Base-by-base conservation (phyloP, 2,329 filamentous ascomycete species). In the Allantophomopsis cytisporea region DNA sequence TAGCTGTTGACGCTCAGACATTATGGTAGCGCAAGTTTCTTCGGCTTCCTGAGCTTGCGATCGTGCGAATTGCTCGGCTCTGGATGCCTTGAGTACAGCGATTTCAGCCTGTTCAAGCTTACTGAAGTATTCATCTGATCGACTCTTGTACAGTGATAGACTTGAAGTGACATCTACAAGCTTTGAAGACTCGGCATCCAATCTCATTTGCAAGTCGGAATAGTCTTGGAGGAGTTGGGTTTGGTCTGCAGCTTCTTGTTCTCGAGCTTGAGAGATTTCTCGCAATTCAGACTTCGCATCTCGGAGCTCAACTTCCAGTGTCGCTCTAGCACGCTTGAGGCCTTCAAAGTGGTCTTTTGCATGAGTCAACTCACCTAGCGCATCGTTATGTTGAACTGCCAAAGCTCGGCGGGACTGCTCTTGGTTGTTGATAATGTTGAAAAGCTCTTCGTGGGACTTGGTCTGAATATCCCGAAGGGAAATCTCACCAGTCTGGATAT, bases 91-190 rank as follows among this genome's bases (percentile, higher is more conserved):
- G 46, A 98, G 73, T 14, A 96, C 88, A 1, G 88, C 80, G 48
- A 96, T 93, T 59, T 98, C 89, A 13, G 91, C 91, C 56, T 96
- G 89, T 59, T 98, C 89, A 15, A 98, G 75, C 61, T 94, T 95
- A 65, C 78, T 83, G 62, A 95, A 98, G 60, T 98, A 96, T 56
- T 96, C 89, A 54, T 96, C 87, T 4, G 89, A 83, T 34, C 89
- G 79, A 46, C 76, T 78, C 70, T 94, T 95, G 69, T 96, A 98
- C 45, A 95, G 64, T 44, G 77, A 80, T 33, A 96, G 71, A 57
- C 83, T 94, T 3, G 86, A 82, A 7, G 76, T 78, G 35, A 94
- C 78, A 57, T 98, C 89, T 20, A 80, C 74, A 20, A 89, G 69
- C 57, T 83, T 89, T 1, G 86, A 94, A 1, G 78, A 76, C 61